These are phyloP conservation scores for Tinospora cordifolia DNA, from an alignment of 164 flowering plant species.

Conservation along the genomic window DNA sequence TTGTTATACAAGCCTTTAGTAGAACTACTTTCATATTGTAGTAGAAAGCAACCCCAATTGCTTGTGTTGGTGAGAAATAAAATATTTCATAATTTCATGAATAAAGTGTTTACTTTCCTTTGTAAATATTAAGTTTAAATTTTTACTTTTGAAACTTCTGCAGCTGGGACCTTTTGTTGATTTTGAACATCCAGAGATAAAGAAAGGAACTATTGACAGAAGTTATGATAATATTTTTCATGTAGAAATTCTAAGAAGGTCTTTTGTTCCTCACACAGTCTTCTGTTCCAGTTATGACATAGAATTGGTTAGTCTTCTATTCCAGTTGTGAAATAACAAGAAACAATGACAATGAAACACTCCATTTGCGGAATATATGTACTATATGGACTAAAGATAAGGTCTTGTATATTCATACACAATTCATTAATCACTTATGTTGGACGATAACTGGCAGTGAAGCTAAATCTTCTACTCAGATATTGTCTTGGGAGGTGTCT, in stretches of 20 bases:
- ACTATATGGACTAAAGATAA: too few species aligned
- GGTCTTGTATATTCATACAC: too few species aligned
- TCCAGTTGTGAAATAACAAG: too few species aligned
- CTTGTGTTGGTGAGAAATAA: constrained; percentile 57
- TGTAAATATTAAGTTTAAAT: not conserved
- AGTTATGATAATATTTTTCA: constrained; percentile 76
- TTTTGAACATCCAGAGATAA: constrained; percentile 88
- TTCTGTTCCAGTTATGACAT: not conserved
- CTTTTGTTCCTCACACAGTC: constrained; percentile 14
- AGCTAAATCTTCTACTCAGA: too few species aligned
- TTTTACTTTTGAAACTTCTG: constrained; percentile 19
- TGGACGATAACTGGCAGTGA: too few species aligned
- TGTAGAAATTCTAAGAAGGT: constrained; percentile 66
- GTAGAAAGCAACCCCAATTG: constrained; percentile 80
- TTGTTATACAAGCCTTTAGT: constrained; percentile 78
- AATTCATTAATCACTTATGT: too few species aligned
- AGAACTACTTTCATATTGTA: constrained; percentile 79
- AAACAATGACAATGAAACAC: too few species aligned
- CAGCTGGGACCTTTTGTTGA: constrained; percentile 97
- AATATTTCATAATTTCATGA: not conserved
- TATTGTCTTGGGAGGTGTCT: too few species aligned
- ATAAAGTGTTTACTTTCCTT: constrained; percentile 1
- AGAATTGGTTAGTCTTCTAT: not conserved
- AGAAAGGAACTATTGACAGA: constrained; percentile 49
- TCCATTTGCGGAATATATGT: too few species aligned